Evolutionary conservation across 345 rosid species (phyloP).

Genomic region (Alliaria petiolata): DNA sequence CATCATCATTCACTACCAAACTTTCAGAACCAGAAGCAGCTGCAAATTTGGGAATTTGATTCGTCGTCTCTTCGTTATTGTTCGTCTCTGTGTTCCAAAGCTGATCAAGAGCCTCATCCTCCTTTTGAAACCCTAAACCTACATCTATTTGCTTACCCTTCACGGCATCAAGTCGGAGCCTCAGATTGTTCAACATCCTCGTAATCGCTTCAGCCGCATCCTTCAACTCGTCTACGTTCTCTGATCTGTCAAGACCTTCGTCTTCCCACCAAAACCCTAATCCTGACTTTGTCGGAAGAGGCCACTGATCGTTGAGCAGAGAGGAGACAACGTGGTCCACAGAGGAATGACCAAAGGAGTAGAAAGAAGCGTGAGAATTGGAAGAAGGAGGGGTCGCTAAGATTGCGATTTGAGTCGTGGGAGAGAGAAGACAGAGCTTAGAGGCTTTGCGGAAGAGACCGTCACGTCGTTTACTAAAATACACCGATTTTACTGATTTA

Average conservation of each 20-base stretch:
- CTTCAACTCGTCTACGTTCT: slow-evolving; percentile 4
- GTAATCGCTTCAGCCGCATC: neutral
- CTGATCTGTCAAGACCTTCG: neutral
- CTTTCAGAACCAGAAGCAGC: neutral
- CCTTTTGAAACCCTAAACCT: neutral
- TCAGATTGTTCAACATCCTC: slow-evolving; percentile 6
- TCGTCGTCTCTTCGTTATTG: neutral
- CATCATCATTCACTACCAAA: neutral
- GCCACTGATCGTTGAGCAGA: neutral
- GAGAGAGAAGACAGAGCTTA: slow-evolving; percentile 7
- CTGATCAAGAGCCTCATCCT: neutral
- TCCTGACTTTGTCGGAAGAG: neutral
- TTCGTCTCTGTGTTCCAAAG: neutral
- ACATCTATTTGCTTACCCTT: neutral
- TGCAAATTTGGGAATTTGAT: neutral
- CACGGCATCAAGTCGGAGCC: neutral
- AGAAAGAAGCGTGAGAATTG: slow-evolving; percentile 26
- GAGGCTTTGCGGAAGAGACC: slow-evolving; percentile 26
- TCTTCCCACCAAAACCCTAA: slow-evolving; percentile 30
- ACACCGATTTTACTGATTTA: neutral
- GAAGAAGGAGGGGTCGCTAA: slow-evolving; percentile 11
- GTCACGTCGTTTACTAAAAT: slow-evolving; percentile 12
- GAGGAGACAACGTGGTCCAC: slow-evolving; percentile 15
- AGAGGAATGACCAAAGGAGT: slow-evolving; percentile 21
- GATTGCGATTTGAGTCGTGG: slow-evolving; percentile 13